phyloP scores from a whole-genome alignment of 2,329 filamentous ascomycete genomes.

The Trichoderma cornu-damae region DNA sequence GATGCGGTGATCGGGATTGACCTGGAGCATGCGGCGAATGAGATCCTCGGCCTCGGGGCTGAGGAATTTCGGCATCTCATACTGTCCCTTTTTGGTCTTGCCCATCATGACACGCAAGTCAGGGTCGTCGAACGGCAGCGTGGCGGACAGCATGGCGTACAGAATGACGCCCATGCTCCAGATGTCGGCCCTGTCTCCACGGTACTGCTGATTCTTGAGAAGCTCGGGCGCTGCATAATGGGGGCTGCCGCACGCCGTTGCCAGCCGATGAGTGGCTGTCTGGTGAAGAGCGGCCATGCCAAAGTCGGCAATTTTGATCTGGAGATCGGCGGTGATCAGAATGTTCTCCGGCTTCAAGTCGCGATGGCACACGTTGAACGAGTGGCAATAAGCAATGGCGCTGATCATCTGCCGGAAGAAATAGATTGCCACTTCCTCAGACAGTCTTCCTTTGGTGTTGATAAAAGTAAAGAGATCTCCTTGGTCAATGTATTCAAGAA shows the following conservation, averaged over 20 bases:
- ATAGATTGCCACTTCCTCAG: conserved; percentile 73
- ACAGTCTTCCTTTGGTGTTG: conserved; percentile 63
- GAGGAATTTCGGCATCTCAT: conserved; percentile 58
- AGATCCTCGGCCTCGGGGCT: conserved; percentile 69
- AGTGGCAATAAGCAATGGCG: conserved; percentile 86
- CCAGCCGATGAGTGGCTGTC: conserved; percentile 69
- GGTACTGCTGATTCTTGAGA: conserved; percentile 69
- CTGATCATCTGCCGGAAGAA: conserved; percentile 93
- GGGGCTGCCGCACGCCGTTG: conserved; percentile 89
- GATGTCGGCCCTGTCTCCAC: conserved; percentile 81
- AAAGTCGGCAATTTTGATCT: conserved; percentile 94
- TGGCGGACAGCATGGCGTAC: conserved; percentile 79
- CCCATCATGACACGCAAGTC: conserved; percentile 58
- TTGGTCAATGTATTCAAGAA: conserved; percentile 82
- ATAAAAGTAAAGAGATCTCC: conserved; percentile 85
- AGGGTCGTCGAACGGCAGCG: conserved; percentile 73
- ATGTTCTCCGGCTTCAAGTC: conserved; percentile 98
- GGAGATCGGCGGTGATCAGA: conserved; percentile 66
- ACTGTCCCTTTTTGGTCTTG: conserved; percentile 55
- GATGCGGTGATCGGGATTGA: conserved; percentile 74
- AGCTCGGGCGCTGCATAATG: conserved; percentile 96
- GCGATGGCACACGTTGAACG: conserved; percentile 90
- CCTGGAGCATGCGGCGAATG: conserved; percentile 71
- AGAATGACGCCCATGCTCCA: conserved; percentile 93
- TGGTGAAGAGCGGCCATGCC: conserved; percentile 93